These are phyloP conservation scores for Cyberlindnera maritima DNA, from an alignment of 805 yeast genomes.

Conservation along the genomic window DNA sequence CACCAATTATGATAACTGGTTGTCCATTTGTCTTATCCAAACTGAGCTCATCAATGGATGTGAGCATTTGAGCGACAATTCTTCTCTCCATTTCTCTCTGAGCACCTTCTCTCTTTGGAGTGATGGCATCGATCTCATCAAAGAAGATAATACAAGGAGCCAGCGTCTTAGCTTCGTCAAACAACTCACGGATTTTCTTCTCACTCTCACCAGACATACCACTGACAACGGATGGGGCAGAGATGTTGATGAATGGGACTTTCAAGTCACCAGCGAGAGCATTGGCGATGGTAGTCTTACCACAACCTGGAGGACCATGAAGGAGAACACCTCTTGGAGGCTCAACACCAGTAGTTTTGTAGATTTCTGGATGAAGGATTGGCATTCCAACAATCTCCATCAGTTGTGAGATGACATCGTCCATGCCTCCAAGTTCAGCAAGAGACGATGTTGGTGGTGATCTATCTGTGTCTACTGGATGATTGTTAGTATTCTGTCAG, in stretches of 20 bases:
- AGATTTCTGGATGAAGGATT: constrained; percentile 89
- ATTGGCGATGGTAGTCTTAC: constrained; percentile 94
- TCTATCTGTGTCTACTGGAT: constrained; percentile 48
- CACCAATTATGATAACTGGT: constrained; percentile 93
- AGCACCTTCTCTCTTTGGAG: constrained; percentile 97
- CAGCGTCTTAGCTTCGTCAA: constrained; percentile 83
- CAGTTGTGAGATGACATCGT: constrained; percentile 75
- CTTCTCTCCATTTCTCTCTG: constrained; percentile 97
- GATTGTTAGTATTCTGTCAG: constrained; percentile 25
- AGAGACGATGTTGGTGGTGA: constrained; percentile 68
- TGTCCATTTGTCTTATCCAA: constrained; percentile 87
- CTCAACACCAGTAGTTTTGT: constrained; percentile 81
- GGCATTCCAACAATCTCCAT: constrained; percentile 93
- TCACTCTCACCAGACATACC: constrained; percentile 99
- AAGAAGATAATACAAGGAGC: constrained; percentile 94
- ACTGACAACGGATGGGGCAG: constrained; percentile 95
- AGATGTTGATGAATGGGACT: constrained; percentile 85
- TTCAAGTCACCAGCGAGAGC: constrained; percentile 93
- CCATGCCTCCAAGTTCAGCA: constrained; percentile 85
- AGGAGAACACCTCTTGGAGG: constrained; percentile 91
- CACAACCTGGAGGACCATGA: constrained; percentile 99
- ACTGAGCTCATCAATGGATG: constrained; percentile 91
- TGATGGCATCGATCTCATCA: constrained; percentile 97
- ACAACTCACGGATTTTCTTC: constrained; percentile 86
- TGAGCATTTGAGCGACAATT: constrained; percentile 91